Evolutionary conservation across 306 rosid genomes (phyloP).

Genomic region (Calophaca sinica): DNA sequence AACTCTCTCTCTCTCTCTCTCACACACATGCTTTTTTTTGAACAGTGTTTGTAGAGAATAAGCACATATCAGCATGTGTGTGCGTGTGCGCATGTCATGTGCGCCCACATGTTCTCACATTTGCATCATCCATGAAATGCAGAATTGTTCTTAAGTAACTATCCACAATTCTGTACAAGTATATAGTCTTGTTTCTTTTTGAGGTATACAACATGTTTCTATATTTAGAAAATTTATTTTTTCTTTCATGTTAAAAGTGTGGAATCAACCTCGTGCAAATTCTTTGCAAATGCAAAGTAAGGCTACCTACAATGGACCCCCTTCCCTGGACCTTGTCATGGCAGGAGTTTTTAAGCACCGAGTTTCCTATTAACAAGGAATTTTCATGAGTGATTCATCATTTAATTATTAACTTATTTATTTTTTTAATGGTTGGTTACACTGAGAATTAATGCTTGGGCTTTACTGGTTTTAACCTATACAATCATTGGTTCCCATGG

Average conservation of each 20-base stretch:
- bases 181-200: constrained; percentile 41
- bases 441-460: background rate
- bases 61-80: background rate
- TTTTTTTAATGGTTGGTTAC: constrained; percentile 11
- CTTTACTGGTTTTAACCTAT: constrained; percentile 32
- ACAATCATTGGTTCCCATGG: constrained; percentile 26
- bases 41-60: constrained; percentile 7
- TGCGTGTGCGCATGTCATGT: background rate
- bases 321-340: background rate
- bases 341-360: background rate
- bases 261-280: background rate
- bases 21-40: background rate
- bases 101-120: background rate
- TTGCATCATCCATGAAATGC: constrained; percentile 15
- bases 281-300: background rate
- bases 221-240: background rate
- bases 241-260: background rate
- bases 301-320: too few species aligned
- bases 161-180: constrained; percentile 21
- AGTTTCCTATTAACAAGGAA: constrained; percentile 8
- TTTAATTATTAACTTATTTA: background rate
- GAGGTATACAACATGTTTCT: constrained; percentile 27
- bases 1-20: constrained; percentile 34
- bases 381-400: constrained; percentile 12
- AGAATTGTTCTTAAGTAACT: constrained; percentile 34